Percentiles rank a stretch among this genome's conserved stretches.
phyloP scores from a whole-genome alignment of 1,284 basidiomycete species.

The Mycena sp. region DNA sequence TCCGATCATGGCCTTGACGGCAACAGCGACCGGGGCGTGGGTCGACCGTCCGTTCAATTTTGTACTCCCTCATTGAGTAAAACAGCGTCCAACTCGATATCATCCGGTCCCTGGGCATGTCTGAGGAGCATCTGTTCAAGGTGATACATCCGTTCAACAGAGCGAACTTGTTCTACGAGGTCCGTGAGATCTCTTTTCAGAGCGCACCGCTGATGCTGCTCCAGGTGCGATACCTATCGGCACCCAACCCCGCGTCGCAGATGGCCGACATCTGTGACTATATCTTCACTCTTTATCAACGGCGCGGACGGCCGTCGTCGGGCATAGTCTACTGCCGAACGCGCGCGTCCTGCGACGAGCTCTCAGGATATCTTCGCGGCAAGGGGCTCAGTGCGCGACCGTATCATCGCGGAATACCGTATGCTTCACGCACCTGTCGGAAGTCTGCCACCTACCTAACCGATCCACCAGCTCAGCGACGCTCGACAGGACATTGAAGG shows the following conservation, averaged over 20 bases:
- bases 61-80: not conserved
- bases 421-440: not conserved
- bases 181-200: slow-evolving; percentile 34
- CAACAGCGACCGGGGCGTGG: slow-evolving; percentile 77
- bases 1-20: slow-evolving; percentile 87
- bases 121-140: slow-evolving; percentile 64
- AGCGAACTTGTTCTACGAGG: slow-evolving; percentile 86
- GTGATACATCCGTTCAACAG: slow-evolving; percentile 87
- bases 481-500: slow-evolving; percentile 67
- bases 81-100: slow-evolving; percentile 60
- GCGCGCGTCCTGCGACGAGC: slow-evolving; percentile 71
- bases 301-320: slow-evolving; percentile 68
- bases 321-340: slow-evolving; percentile 87
- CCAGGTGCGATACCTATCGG: slow-evolving; percentile 67
- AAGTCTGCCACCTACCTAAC: not conserved
- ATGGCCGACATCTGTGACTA: slow-evolving; percentile 76
- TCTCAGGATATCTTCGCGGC: slow-evolving; percentile 67
- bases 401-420: slow-evolving; percentile 74
- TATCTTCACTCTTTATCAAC: slow-evolving; percentile 66
- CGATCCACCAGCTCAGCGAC: slow-evolving; percentile 49
- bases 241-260: slow-evolving; percentile 56
- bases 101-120: slow-evolving; percentile 70
- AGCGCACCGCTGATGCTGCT: not conserved
- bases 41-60: slow-evolving; percentile 24
- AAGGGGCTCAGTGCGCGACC: slow-evolving; percentile 76